phyloP scores from a whole-genome alignment of 192 early-diverging fungal species.

The Dissophora ornata region DNA sequence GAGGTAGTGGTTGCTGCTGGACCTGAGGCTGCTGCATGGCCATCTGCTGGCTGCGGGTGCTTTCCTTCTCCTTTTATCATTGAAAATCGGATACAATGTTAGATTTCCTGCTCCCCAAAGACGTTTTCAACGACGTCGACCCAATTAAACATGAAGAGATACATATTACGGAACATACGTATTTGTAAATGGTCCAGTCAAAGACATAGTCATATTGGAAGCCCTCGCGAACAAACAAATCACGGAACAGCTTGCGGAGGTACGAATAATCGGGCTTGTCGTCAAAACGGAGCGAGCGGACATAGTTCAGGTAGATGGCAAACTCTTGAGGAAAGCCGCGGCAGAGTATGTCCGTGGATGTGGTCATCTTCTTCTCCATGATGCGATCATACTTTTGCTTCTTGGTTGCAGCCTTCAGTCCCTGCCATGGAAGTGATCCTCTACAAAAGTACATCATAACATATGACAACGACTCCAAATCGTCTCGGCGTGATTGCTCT shows the following conservation, averaged over 20 bases:
- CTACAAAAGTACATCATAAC: conserved; percentile 93
- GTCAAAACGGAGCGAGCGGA: conserved; percentile 86
- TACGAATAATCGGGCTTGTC: conserved; percentile 93
- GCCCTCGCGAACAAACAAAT: conserved; percentile 84
- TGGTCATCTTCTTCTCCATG: conserved; percentile 93
- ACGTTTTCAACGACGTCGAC: too few relatives aligned
- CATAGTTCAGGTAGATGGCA: conserved; percentile 88
- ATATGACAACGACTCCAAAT: conserved; percentile 90
- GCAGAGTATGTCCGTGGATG: conserved; percentile 84
- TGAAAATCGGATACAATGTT: too few relatives aligned
- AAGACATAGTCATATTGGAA: conserved; percentile 91
- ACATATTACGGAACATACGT: conserved; percentile 49
- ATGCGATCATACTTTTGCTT: conserved; percentile 96
- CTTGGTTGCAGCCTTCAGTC: conserved; percentile 88
- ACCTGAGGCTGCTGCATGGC: conserved; percentile 14
- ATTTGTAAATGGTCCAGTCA: conserved; percentile 88
- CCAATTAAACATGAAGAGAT: neutral
- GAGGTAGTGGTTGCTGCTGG: conserved; percentile 18
- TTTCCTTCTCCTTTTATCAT: conserved; percentile 41
- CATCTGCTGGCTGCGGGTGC: conserved; percentile 46
- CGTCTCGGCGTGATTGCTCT: conserved; percentile 92
- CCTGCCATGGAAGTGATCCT: conserved; percentile 93
- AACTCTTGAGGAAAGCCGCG: conserved; percentile 88
- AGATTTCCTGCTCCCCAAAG: too few relatives aligned
- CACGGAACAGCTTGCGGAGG: conserved; percentile 87